A percentile compares a stretch with the other conserved stretches of the same genome.
Evolutionary conservation across 2,329 filamentous ascomycete genomes (phyloP).

Genomic region (Ophiostoma angusticollis): DNA sequence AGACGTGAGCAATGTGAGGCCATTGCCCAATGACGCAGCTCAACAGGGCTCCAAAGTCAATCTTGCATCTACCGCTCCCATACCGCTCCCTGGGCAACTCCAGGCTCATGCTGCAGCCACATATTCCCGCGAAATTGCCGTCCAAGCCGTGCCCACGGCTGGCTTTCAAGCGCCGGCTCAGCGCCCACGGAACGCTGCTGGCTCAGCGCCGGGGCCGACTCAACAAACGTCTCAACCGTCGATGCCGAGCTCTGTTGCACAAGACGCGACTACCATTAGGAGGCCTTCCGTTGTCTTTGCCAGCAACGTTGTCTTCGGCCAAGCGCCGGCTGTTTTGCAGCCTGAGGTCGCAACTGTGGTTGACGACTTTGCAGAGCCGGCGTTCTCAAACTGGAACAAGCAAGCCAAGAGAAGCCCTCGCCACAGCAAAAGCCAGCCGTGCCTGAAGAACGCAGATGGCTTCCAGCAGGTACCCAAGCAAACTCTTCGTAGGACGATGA

Average conservation of each 20-base stretch:
- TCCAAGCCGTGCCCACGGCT: not conserved
- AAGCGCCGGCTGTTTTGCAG: not conserved
- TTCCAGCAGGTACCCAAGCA: conserved; percentile 9
- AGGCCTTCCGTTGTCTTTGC: conserved; percentile 1
- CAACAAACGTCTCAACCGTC: not conserved
- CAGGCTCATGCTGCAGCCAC: conserved; percentile 12
- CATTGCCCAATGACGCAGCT: conserved; percentile 18
- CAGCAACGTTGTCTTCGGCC: not conserved
- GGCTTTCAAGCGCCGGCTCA: conserved; percentile 12
- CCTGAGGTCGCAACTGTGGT: not conserved
- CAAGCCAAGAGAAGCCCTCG: conserved; percentile 25
- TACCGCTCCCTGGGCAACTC: too few relatives aligned
- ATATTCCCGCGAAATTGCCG: conserved; percentile 25
- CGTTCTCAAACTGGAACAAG: not conserved
- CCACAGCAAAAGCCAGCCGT: conserved; percentile 42
- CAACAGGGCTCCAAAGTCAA: conserved; percentile 21
- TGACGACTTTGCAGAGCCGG: not conserved
- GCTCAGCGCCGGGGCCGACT: not conserved
- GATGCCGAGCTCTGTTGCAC: not conserved
- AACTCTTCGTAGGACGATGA: conserved; percentile 11
- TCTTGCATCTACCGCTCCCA: conserved; percentile 3
- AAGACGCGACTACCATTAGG: conserved; percentile 4
- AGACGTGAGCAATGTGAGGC: conserved; percentile 60
- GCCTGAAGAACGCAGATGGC: conserved; percentile 25
- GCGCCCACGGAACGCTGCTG: conserved; percentile 3